These are phyloP conservation scores for Syzygium aqueum DNA, from an alignment of 345 rosid species.

Conservation along the genomic window DNA sequence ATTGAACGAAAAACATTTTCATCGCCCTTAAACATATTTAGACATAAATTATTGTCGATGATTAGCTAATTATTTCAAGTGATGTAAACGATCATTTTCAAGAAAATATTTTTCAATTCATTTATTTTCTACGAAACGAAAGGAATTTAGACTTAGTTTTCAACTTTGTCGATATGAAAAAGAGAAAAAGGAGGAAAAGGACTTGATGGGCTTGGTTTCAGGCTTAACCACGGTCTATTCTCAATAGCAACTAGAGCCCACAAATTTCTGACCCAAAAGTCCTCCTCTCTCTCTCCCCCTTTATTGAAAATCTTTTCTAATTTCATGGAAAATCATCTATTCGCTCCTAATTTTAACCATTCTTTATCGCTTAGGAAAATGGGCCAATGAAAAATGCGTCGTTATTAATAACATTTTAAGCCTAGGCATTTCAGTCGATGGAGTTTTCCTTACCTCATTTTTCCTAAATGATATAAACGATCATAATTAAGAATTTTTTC, in stretches of 20 bases:
- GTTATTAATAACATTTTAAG: neutral
- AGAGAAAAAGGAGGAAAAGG: neutral
- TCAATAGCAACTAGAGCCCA: neutral
- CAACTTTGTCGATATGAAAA: neutral
- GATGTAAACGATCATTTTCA: neutral
- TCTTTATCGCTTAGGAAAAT: neutral
- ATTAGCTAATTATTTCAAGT: neutral
- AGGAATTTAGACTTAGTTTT: neutral
- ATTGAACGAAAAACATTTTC: neutral
- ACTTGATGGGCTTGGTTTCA: neutral
- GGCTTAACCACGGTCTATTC: neutral
- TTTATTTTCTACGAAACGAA: fast-evolving
- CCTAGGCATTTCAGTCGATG: neutral
- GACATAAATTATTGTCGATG: neutral
- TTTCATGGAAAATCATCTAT: neutral
- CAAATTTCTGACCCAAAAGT: neutral
- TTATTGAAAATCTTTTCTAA: fast-evolving
- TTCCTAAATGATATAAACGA: neutral
- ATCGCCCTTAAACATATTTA: neutral
- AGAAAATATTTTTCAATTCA: neutral
- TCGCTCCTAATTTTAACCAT: neutral
- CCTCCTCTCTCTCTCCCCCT: neutral
- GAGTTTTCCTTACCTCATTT: neutral
- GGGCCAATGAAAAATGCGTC: fast-evolving
- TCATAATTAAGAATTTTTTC: neutral